These are phyloP conservation scores for Microdochium trichocladiopsis DNA, from an alignment of 2,329 filamentous ascomycete species.

Conservation along the genomic window DNA sequence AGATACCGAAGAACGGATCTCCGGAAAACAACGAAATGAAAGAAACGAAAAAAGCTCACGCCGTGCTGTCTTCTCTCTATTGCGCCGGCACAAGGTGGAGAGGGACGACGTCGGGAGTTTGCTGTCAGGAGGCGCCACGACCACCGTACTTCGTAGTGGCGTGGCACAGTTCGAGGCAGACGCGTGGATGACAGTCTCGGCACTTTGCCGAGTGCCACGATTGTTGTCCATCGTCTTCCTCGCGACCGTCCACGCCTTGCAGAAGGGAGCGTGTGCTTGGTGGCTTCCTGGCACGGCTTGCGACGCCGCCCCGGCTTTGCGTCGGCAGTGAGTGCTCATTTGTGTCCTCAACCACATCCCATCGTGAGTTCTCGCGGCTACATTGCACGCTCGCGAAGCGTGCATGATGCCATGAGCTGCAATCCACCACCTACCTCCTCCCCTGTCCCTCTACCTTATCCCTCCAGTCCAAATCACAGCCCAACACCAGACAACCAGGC, in stretches of 20 bases:
- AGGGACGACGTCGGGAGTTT: too few species aligned
- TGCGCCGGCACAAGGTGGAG: background rate
- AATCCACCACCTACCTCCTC: background rate
- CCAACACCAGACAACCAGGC: conserved; percentile 17
- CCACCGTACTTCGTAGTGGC: too few species aligned
- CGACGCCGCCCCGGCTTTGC: background rate
- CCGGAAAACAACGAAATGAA: background rate
- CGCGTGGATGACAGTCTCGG: too few species aligned
- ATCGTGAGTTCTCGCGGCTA: background rate
- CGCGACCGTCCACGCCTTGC: background rate
- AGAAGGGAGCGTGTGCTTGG: background rate
- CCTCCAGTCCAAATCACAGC: background rate
- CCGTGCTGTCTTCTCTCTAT: background rate
- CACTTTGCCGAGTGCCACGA: too few species aligned
- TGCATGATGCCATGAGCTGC: background rate
- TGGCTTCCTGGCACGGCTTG: background rate
- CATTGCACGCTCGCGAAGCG: background rate
- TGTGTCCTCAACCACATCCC: background rate
- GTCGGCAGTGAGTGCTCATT: background rate
- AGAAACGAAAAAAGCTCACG: background rate
- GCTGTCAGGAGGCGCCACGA: too few species aligned
- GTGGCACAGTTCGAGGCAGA: too few species aligned
- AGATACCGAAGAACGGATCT: background rate
- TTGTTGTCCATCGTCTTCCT: too few species aligned
- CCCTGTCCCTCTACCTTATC: background rate